A percentile compares a stretch with the other conserved stretches of the same genome.
Evolutionary conservation across 352 stramenopile genomes (phyloP).

Genomic region (Phytopythium mirpurense): DNA sequence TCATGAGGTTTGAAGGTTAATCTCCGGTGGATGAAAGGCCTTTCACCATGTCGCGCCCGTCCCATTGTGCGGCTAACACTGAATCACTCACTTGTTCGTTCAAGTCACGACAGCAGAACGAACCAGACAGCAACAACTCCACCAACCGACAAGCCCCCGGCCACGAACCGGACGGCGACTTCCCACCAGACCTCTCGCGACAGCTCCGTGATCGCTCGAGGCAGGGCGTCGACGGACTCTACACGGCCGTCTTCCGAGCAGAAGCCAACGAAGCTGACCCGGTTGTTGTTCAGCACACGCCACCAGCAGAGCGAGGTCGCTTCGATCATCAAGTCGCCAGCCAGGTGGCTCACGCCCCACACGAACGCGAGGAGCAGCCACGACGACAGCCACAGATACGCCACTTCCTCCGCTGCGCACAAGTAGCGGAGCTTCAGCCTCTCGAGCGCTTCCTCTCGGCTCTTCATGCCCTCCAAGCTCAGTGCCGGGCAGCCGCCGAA

Average conservation of each 20-base stretch:
- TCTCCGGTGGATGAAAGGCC: background rate
- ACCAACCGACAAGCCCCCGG: background rate
- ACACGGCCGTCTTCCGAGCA: constrained; percentile 46
- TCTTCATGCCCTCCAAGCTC: background rate
- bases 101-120: constrained; percentile 3
- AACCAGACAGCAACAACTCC: constrained; percentile 1
- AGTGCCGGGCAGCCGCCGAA: background rate
- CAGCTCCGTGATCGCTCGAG: constrained; percentile 27
- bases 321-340: constrained; percentile 40
- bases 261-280: constrained; percentile 50
- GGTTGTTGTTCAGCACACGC: constrained; percentile 46
- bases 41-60: too few relatives aligned
- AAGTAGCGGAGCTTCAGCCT: constrained; percentile 31
- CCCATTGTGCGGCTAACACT: too few relatives aligned
- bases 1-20: background rate
- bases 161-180: constrained; percentile 23
- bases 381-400: constrained; percentile 52
- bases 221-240: constrained; percentile 23
- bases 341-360: constrained; percentile 36
- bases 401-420: constrained; percentile 46
- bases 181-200: constrained; percentile 39
- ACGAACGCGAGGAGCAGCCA: constrained; percentile 65
- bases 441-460: constrained; percentile 13
- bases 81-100: too few relatives aligned
- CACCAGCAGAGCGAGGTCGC: constrained; percentile 41